Evolutionary conservation across 2,329 filamentous ascomycete genomes (phyloP).

Genomic region (Pseudogymnoascus sp.): DNA sequence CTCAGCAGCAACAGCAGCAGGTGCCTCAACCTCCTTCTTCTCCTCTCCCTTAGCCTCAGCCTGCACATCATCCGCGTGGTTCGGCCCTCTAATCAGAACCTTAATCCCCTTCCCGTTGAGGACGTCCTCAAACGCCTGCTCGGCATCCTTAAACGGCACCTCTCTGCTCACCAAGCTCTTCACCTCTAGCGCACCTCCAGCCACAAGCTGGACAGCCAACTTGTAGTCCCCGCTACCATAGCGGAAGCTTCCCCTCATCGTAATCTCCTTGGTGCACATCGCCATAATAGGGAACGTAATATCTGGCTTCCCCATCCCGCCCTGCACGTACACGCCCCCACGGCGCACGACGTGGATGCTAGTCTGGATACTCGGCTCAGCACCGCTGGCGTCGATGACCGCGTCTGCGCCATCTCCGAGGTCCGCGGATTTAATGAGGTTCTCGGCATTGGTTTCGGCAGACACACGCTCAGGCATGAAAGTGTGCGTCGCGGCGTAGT

Average conservation of each 20-base stretch:
- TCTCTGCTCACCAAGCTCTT: constrained; percentile 73
- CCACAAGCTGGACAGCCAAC: constrained; percentile 64
- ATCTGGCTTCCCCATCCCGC: constrained; percentile 81
- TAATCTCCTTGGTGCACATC: constrained; percentile 82
- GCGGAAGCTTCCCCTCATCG: constrained; percentile 77
- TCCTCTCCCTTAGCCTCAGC: background rate
- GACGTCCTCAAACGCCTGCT: constrained; percentile 79
- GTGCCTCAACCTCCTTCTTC: background rate
- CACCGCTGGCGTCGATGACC: constrained; percentile 73
- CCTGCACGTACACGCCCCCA: constrained; percentile 75
- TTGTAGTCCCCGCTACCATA: constrained; percentile 85
- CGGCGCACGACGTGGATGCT: constrained; percentile 61
- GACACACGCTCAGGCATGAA: constrained; percentile 55
- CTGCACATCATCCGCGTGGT: constrained; percentile 39
- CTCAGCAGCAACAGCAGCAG: background rate
- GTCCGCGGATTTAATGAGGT: constrained; percentile 54
- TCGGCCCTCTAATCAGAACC: constrained; percentile 58
- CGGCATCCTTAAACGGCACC: constrained; percentile 73
- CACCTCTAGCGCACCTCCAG: constrained; percentile 63
- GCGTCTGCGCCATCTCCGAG: constrained; percentile 64
- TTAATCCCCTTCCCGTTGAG: constrained; percentile 74
- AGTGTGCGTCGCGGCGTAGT: constrained; percentile 63
- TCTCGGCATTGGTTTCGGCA: constrained; percentile 66
- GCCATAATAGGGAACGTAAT: constrained; percentile 90
- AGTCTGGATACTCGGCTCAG: constrained; percentile 69